Evolutionary conservation across 2,329 filamentous ascomycete genomes (phyloP).

Genomic region (Onygenales sp.): DNA sequence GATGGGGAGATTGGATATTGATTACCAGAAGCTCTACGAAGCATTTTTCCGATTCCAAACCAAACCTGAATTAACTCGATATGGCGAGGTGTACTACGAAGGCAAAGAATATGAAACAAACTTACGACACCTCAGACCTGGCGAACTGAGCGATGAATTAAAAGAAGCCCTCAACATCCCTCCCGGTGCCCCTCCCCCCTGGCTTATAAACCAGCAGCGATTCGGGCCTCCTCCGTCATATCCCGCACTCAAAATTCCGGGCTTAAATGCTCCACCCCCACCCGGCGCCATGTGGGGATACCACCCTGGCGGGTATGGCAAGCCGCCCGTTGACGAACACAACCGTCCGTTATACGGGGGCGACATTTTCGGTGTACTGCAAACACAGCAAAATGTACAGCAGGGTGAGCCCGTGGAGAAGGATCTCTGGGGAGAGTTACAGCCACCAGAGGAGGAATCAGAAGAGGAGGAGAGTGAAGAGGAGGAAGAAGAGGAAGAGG

Average conservation of each 20-base stretch:
- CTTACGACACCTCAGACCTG: slow-evolving; percentile 77
- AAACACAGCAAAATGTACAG: slow-evolving; percentile 51
- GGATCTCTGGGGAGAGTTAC: slow-evolving; percentile 84
- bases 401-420: slow-evolving; percentile 75
- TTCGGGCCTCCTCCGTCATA: slow-evolving; percentile 91
- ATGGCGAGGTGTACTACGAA: slow-evolving; percentile 98
- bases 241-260: slow-evolving; percentile 87
- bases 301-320: slow-evolving; percentile 89
- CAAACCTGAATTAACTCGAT: slow-evolving; percentile 86
- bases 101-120: slow-evolving; percentile 98
- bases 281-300: slow-evolving; percentile 89
- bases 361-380: slow-evolving; percentile 78
- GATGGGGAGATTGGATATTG: slow-evolving; percentile 94
- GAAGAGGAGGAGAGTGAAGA: slow-evolving; percentile 61
- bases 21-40: slow-evolving; percentile 96
- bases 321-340: slow-evolving; percentile 88
- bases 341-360: slow-evolving; percentile 87
- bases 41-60: slow-evolving; percentile 98
- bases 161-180: slow-evolving; percentile 92
- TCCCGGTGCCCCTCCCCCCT: slow-evolving; percentile 84
- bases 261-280: slow-evolving; percentile 86
- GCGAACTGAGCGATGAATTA: slow-evolving; percentile 78
- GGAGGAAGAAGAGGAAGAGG: slow-evolving; percentile 57
- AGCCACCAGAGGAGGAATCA: slow-evolving; percentile 66
- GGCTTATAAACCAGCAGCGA: slow-evolving; percentile 94